A percentile compares a stretch with the other conserved stretches of the same genome.
These are phyloP conservation scores for Moesziomyces globuligerus DNA, from an alignment of 1,284 basidiomycete genomes.

Conservation along the genomic window DNA sequence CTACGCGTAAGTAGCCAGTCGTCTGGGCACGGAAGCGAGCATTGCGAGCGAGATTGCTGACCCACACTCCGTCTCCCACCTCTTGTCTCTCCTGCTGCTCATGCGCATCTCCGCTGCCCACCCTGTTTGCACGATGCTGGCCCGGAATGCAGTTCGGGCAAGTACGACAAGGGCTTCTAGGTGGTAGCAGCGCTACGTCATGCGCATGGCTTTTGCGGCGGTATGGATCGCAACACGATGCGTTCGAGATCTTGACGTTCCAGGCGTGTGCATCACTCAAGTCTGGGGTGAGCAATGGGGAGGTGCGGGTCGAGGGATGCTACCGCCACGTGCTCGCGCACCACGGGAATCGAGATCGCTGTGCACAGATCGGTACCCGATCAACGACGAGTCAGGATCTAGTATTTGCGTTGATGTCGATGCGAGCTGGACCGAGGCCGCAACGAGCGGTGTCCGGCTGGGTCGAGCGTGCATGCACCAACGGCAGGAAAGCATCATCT, in stretches of 20 bases:
- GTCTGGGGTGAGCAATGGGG: no score
- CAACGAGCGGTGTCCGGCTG: constrained; percentile 3
- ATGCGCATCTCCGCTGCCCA: no score
- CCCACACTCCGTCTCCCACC: constrained; percentile 1
- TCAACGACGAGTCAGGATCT: not conserved
- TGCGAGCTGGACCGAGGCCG: constrained; percentile 2
- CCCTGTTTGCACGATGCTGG: not conserved
- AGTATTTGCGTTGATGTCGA: no score
- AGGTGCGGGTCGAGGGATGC: not conserved
- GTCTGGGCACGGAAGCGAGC: no score
- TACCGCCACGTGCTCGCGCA: not conserved
- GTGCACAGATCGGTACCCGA: constrained; percentile 7
- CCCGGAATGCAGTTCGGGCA: constrained; percentile 32
- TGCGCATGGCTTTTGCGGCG: not conserved
- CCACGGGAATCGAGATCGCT: not conserved
- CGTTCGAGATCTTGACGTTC: no score
- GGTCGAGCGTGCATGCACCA: not conserved
- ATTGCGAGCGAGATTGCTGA: not conserved
- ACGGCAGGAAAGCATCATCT: not conserved
- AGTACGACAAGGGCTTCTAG: constrained; percentile 59
- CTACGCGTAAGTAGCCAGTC: constrained; percentile 68
- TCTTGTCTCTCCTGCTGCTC: not conserved
- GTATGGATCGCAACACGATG: not conserved
- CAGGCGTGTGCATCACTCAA: no score
- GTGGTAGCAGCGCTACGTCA: not conserved